Evolutionary conservation across 2,329 filamentous ascomycete species (phyloP), one percentile per base, ranked within the genome.

Genomic region (Penicillium sp.): DNA sequence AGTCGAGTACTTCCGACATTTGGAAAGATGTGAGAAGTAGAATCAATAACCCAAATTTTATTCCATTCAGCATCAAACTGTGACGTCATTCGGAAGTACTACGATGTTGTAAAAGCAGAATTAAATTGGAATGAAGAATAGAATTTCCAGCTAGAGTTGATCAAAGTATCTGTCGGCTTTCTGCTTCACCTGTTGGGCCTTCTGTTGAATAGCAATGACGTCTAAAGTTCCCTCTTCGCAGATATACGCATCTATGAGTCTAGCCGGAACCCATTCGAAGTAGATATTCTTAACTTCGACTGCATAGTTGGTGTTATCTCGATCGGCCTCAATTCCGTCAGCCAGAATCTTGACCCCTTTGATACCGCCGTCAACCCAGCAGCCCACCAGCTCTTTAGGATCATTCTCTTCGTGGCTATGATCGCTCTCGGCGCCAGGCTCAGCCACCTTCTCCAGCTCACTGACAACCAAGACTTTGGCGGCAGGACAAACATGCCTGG

Each of bases 391-490:
- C 68, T 88, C 85, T 1, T 57, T 58, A 2, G 77, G 66, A 52
- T 82, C 78, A 58, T 86, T 86, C n/a, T 83, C 78, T 64, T 86
- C 82, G 2, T 75, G 69, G 7, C 82, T 75, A 3, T 66, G 55
- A 23, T 82, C 77, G 60, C 84, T 81, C 8, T 83, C 75, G 1
- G 73, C 68, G 0, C 70, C 75, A 0, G 79, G 78, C 0, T 76
- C 73, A 0, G 81, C 81, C 27, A 90, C 79, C 70, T 89, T 90
- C 48, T 87, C 86, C 6, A 79, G 75, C 53, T 87, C 84, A 44
- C 82, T 81, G 4, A 89, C 61, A 0, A 85, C 81, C 3, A 87
- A 69, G 0, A 87, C 75, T 56, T 78, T 81, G 11, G 73, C 77
- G 0, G 58, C 58, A 0, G 79, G 77, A 4, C 79, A 76, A 3